These are phyloP conservation scores for Glycyrrhiza uralensis DNA, from an alignment of 306 rosid species.

Conservation along the genomic window DNA sequence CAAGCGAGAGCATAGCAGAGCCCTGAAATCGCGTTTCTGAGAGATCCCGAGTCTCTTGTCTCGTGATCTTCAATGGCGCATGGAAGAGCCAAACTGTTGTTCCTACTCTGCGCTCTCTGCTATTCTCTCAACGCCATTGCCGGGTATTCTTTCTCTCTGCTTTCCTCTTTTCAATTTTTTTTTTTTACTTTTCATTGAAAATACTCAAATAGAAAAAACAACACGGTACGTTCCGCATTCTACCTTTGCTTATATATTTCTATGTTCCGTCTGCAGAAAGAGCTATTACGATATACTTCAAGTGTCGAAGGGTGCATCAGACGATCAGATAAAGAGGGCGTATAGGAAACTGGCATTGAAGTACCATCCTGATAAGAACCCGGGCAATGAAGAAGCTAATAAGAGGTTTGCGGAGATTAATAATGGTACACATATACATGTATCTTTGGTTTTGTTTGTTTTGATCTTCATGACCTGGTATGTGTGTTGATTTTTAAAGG, in stretches of 20 bases:
- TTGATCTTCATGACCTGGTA: neutral
- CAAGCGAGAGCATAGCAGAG: neutral
- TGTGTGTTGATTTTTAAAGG: neutral
- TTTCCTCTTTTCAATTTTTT: neutral
- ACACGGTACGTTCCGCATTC: neutral
- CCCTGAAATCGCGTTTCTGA: constrained; percentile 14
- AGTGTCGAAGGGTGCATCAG: constrained; percentile 80
- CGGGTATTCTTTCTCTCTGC: constrained; percentile 36
- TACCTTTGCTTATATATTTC: neutral
- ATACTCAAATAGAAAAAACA: neutral
- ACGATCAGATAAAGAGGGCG: constrained; percentile 94
- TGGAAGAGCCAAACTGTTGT: constrained; percentile 46
- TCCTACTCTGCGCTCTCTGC: constrained; percentile 57
- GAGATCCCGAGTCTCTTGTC: constrained; percentile 39
- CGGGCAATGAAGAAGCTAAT: constrained; percentile 89
- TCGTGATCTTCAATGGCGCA: constrained; percentile 66
- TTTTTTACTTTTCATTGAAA: neutral
- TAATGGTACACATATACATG: constrained; percentile 48
- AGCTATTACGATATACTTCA: constrained; percentile 85
- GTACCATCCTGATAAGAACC: constrained; percentile 98
- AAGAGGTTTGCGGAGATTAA: constrained; percentile 78
- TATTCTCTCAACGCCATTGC: constrained; percentile 69
- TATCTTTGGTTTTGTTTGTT: neutral
- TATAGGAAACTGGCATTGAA: constrained; percentile 93
- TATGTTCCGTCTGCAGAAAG: constrained; percentile 43